Conservation (phyloP, 73 alveolate genomes). For the Tetrahymena thermophila region DNA sequence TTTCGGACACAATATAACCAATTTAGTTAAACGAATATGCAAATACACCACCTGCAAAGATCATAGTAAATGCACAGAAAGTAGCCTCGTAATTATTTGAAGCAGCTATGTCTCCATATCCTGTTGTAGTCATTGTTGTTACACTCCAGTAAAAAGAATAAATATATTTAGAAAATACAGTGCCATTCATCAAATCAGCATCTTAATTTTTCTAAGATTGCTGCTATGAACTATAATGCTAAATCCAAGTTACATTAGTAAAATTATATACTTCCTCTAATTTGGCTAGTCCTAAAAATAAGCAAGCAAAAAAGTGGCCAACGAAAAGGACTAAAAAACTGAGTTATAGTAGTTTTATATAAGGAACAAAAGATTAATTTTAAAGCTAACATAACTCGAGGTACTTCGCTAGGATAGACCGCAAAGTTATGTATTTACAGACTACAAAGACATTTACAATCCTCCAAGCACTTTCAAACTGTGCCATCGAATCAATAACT, state of each 20-base stretch:
- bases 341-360: background rate
- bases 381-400: background rate
- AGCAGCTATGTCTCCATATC: constrained; percentile 42
- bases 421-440: background rate
- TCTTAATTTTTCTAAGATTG: background rate
- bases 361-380: background rate
- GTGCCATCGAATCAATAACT: background rate
- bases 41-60: constrained; percentile 26
- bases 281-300: background rate
- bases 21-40: constrained; percentile 31
- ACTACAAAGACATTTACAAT: background rate
- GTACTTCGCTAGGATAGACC: background rate
- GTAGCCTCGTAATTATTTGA: constrained; percentile 10
- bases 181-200: background rate
- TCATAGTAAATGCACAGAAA: constrained; percentile 2
- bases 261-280: background rate
- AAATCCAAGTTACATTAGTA: background rate
- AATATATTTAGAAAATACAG: constrained; percentile 2
- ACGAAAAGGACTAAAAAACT: background rate
- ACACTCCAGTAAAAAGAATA: constrained; percentile 36
- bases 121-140: constrained; percentile 42
- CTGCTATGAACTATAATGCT: background rate
- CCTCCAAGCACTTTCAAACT: background rate
- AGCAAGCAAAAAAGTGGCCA: background rate
- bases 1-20: constrained; percentile 20